Evolutionary conservation across 2,329 filamentous ascomycete genomes (phyloP), one percentile per base, ranked within the genome.

Genomic region (Plenodomus biglobosus): DNA sequence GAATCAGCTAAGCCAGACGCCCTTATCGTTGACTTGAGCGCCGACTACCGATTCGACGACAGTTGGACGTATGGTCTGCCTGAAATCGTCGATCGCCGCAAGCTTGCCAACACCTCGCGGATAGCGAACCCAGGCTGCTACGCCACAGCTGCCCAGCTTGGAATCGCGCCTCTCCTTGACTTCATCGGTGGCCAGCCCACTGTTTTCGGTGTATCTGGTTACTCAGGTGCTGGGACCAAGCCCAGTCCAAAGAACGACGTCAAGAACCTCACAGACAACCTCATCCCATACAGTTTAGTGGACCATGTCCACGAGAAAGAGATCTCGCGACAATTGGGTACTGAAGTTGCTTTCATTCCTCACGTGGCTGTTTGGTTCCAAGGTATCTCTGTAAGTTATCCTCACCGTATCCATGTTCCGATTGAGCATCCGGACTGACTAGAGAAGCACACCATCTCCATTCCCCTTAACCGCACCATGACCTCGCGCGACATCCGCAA

Each of bases 321-420:
- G 72, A 94, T 97, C 56, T 87, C 86, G 67, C 70, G 76, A 43
- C 91, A 95, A 68, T 82, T 97, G 10, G 88, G 86, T 40, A 80
- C 77, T 13, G 76, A 82, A 16, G 85, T 95, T 10, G 88, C 86
- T 5, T 99, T 99, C 70, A 87, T 94, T 48, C 94, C 94, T 6
- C 94, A 97, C 72, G 92, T 96, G 19, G 90, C 91, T n/a, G 85
- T 87, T 13, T 97, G 91, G 92, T 97, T 97, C 82, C 87, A 95
- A 68, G 92, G 92, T 56, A 97, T 97, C 61, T 85, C 90, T 69
- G 78, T 80, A 75, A 71, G 69, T 68, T 20, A 6, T 35, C 27
- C 21, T 32, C 21, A 7, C 11, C 13, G 27, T 8, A 11, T 32
- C 27, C n/a, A 11, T 32, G 6, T 32, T 11, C 6, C 3, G 3